Percentiles rank a stretch among this genome's conserved stretches.
Conservation (phyloP, 768 basidiomycete genomes). For the Tremella fuciformis region DNA sequence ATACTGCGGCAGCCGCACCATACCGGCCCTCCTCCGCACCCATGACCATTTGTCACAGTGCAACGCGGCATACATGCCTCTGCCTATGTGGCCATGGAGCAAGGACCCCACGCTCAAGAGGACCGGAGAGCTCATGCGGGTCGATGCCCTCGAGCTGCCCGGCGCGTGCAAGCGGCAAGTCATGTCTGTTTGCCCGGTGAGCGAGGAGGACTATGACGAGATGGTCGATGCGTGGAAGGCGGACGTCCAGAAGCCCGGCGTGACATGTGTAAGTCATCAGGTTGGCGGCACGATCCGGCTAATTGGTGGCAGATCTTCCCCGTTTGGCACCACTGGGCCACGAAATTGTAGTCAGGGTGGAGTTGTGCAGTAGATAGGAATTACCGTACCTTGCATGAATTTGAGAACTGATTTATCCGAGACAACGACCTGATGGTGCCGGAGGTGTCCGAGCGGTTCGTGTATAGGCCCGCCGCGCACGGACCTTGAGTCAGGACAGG, state of each 20-base stretch:
- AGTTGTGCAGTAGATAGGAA: too few species aligned
- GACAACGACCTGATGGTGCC: too few species aligned
- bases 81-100: constrained; percentile 4
- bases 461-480: too few species aligned
- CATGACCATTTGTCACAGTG: background rate
- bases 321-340: constrained; percentile 1
- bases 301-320: background rate
- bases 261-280: constrained; percentile 1
- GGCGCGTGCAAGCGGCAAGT: background rate
- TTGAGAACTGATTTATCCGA: too few species aligned
- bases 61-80: background rate
- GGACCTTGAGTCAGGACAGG: too few species aligned
- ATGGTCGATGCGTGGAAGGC: background rate
- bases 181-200: background rate
- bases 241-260: background rate
- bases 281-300: background rate
- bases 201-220: constrained; percentile 3
- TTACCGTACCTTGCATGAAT: too few species aligned
- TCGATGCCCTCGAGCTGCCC: constrained; percentile 1
- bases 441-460: too few species aligned
- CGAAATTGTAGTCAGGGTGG: background rate
- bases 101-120: background rate
- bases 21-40: background rate
- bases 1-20: background rate
- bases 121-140: background rate